These are phyloP conservation scores for Blastobotrys capitulatus DNA, from an alignment of 1,139 yeast species.

Conservation along the genomic window DNA sequence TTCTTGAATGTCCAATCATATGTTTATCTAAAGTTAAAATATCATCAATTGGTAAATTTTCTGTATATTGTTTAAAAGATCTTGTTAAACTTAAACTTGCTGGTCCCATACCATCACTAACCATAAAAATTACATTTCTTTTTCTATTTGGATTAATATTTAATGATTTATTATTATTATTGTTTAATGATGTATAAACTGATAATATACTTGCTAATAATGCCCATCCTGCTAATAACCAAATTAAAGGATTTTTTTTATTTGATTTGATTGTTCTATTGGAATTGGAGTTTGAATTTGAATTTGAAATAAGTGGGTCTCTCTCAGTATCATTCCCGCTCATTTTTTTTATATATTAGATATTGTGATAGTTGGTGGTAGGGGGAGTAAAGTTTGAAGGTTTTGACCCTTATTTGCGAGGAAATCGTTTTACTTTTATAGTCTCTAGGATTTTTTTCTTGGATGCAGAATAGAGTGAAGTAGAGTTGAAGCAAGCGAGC, in stretches of 20 bases:
- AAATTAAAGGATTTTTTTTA: constrained; percentile 4
- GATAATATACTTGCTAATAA: constrained; percentile 9
- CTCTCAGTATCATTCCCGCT: neutral
- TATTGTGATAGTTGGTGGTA: too few relatives aligned
- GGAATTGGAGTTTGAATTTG: too few relatives aligned
- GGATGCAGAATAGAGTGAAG: too few relatives aligned
- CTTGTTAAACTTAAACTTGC: constrained; percentile 73
- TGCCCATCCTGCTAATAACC: constrained; percentile 12
- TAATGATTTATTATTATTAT: neutral
- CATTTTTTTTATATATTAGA: too few relatives aligned
- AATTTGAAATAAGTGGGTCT: too few relatives aligned
- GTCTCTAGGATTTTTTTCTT: too few relatives aligned
- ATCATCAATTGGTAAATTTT: constrained; percentile 47
- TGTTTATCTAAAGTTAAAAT: constrained; percentile 57
- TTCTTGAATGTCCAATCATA: constrained; percentile 71
- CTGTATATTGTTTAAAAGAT: constrained; percentile 56
- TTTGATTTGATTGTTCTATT: neutral
- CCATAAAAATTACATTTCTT: constrained; percentile 74
- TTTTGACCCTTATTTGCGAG: too few relatives aligned
- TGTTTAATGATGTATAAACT: constrained; percentile 5
- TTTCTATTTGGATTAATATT: constrained; percentile 16
- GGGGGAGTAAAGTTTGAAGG: too few relatives aligned
- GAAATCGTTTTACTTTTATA: too few relatives aligned
- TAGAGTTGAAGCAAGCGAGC: too few relatives aligned
- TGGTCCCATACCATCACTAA: constrained; percentile 92